Percentiles rank a stretch among this genome's conserved stretches.
These are phyloP conservation scores for Leishmania braziliensis DNA, from an alignment of 208 protist species.

Conservation along the genomic window DNA sequence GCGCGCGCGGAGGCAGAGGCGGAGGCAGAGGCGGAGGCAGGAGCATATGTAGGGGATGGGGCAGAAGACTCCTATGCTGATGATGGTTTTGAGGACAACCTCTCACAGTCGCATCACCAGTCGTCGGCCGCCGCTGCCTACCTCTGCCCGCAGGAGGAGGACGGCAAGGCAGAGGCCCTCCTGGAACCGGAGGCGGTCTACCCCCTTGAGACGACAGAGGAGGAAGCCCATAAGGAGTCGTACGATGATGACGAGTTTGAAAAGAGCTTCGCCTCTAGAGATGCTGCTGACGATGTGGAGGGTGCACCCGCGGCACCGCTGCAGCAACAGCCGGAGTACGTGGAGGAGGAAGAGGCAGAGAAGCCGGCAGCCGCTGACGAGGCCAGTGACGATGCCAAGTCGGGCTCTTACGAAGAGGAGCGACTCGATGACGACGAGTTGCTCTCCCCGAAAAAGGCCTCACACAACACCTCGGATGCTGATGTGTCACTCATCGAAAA, in stretches of 20 bases:
- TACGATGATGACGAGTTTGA: slow-evolving; percentile 2
- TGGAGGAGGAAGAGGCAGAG: too few relatives aligned
- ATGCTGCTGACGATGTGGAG: not conserved
- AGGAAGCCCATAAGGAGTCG: slow-evolving; percentile 10
- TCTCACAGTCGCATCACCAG: slow-evolving; percentile 3
- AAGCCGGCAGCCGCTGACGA: too few relatives aligned
- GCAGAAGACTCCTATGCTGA: slow-evolving; percentile 28
- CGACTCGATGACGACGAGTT: slow-evolving; percentile 14
- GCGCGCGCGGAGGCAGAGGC: slow-evolving; percentile 1
- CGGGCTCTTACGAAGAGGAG: too few relatives aligned
- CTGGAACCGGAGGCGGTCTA: not conserved
- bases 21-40: slow-evolving; percentile 12
- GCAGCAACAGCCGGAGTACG: too few relatives aligned
- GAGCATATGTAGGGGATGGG: not conserved
- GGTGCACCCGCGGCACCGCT: not conserved
- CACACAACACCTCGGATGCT: not conserved
- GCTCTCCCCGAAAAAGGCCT: not conserved
- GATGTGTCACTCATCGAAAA: not conserved
- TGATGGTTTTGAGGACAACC: slow-evolving; percentile 44
- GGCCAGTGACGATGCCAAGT: too few relatives aligned
- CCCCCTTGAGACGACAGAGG: slow-evolving; percentile 3
- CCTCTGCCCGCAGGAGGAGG: slow-evolving; percentile 4
- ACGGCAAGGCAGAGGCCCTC: not conserved
- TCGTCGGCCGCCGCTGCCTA: slow-evolving; percentile 4
- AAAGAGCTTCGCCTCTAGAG: not conserved